phyloP scores from a whole-genome alignment of 1,284 basidiomycete genomes.

The Trametes polyzona region DNA sequence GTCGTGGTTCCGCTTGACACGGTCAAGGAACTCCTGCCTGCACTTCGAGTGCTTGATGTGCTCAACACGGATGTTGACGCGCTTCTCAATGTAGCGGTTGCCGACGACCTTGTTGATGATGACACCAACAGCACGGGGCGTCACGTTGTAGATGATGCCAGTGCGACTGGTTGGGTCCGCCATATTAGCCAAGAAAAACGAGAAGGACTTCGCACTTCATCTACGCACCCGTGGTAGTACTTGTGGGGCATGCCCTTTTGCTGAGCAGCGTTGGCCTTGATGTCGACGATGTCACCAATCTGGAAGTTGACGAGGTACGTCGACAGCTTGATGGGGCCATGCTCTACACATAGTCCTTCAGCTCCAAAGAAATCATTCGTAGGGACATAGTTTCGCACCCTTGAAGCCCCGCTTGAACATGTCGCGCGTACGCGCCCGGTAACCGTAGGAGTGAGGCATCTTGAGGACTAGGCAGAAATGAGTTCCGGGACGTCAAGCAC shows the following conservation, averaged over 20 bases:
- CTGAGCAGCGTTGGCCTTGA: conserved; percentile 98
- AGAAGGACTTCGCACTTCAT: too few species aligned
- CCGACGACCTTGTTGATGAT: conserved; percentile 99
- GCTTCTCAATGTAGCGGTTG: conserved; percentile 99
- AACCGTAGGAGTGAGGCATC: conserved; percentile 99
- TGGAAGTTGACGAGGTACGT: conserved; percentile 94
- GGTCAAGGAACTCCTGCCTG: conserved; percentile 97
- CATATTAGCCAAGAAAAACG: conserved; percentile 1
- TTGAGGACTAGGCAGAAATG: conserved; percentile 54
- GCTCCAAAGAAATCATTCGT: conserved; percentile 11
- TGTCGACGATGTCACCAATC: conserved; percentile 99
- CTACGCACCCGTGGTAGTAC: conserved; percentile 82
- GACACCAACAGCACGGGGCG: conserved; percentile 92
- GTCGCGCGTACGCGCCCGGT: conserved; percentile 99
- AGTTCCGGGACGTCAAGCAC: conserved; percentile 28
- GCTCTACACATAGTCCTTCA: conserved; percentile 57
- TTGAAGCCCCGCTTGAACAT: conserved; percentile 99
- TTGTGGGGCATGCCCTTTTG: conserved; percentile 99
- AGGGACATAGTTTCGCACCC: conserved; percentile 51
- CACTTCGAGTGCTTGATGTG: conserved; percentile 99
- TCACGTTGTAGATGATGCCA: conserved; percentile 98
- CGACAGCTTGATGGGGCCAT: conserved; percentile 90
- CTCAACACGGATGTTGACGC: conserved; percentile 98
- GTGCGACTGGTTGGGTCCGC: conserved; percentile 67
- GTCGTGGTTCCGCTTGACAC: conserved; percentile 92